These are phyloP conservation scores for Aspergillus intermedius DNA, from an alignment of 2,329 filamentous ascomycete species.

Conservation along the genomic window DNA sequence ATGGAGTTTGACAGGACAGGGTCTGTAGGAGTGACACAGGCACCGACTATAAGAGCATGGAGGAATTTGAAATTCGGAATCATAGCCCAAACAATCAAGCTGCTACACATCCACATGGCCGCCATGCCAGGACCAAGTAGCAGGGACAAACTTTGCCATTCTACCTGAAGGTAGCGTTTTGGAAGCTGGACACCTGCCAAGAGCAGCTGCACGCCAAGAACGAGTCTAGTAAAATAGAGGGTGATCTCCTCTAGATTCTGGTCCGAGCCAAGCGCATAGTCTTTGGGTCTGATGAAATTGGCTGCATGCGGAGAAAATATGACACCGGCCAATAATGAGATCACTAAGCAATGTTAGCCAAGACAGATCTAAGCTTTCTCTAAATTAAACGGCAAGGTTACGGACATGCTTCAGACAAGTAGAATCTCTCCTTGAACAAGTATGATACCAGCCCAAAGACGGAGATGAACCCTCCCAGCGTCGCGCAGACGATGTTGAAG, in stretches of 20 bases:
- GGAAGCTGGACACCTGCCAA: conserved; percentile 83
- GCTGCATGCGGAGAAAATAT: conserved; percentile 71
- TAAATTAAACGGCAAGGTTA: conserved; percentile 15
- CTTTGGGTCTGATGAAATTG: conserved; percentile 66
- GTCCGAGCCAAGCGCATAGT: conserved; percentile 59
- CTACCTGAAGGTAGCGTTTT: conserved; percentile 67
- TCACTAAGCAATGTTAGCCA: conserved; percentile 50
- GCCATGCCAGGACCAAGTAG: conserved; percentile 81
- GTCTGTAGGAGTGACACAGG: conserved; percentile 88
- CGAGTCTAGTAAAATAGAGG: conserved; percentile 76
- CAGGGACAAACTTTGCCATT: conserved; percentile 70
- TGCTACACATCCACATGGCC: conserved; percentile 79
- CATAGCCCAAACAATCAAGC: conserved; percentile 68
- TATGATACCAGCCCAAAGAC: conserved; percentile 88
- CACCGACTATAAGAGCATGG: conserved; percentile 71
- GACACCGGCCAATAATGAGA: conserved; percentile 72
- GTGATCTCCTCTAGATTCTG: conserved; percentile 65
- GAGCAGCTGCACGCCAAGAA: conserved; percentile 84
- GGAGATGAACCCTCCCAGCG: conserved; percentile 79
- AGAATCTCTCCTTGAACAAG: conserved; percentile 81
- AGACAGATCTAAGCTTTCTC: background rate
- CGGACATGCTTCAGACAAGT: conserved; percentile 82
- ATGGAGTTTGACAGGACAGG: conserved; percentile 83
- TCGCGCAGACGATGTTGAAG: conserved; percentile 78
- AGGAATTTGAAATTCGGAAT: conserved; percentile 66